Conservation (phyloP, 805 yeast species). For the Cyberlindnera maclurae region DNA sequence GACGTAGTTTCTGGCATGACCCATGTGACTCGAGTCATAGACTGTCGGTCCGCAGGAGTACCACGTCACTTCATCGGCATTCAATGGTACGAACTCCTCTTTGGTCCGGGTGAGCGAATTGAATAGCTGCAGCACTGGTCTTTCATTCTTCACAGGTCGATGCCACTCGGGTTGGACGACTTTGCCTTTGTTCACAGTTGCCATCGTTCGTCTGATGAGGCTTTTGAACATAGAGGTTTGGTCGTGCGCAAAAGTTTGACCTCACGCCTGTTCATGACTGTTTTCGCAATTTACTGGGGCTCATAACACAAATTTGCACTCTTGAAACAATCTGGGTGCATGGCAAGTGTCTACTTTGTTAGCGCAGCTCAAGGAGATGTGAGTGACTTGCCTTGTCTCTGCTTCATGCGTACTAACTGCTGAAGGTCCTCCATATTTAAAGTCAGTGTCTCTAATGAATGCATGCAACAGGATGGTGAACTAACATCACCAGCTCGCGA, state of each 20-base stretch:
- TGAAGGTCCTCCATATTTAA: constrained; percentile 22
- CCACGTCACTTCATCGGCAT: constrained; percentile 72
- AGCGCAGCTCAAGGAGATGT: neutral
- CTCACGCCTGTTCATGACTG: no score
- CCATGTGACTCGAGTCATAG: constrained; percentile 94
- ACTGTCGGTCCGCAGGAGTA: constrained; percentile 99
- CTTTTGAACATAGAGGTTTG: constrained; percentile 4
- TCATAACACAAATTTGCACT: no score
- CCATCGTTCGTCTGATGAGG: constrained; percentile 16
- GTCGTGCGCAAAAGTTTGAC: no score
- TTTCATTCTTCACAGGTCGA: constrained; percentile 26
- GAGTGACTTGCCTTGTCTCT: neutral
- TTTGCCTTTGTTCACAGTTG: constrained; percentile 23
- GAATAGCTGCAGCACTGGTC: constrained; percentile 54
- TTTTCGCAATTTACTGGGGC: no score
- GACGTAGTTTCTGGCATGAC: constrained; percentile 96
- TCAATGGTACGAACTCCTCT: constrained; percentile 66
- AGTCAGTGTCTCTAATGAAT: constrained; percentile 8
- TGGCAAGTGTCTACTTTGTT: no score
- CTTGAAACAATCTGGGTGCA: no score
- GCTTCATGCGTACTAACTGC: neutral
- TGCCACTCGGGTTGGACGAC: constrained; percentile 49
- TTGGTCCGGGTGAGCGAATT: constrained; percentile 81
- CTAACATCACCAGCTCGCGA: constrained; percentile 42
- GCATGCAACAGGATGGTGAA: neutral